phyloP scores from a whole-genome alignment of 148 eudicot genomes.

The Fagopyrum esculentum region DNA sequence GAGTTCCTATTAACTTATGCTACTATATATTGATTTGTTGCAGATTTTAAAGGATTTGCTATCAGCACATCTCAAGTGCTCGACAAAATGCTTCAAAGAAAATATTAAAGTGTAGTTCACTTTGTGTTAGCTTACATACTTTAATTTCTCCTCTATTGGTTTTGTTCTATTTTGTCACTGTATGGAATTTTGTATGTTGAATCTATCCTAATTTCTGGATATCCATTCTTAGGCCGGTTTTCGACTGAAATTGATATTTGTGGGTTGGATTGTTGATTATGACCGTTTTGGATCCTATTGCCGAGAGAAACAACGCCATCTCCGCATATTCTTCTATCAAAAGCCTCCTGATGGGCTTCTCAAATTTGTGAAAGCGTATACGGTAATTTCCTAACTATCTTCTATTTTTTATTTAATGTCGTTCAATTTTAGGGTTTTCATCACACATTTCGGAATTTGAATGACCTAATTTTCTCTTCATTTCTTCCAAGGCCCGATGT shows the following conservation, averaged over 20 bases:
- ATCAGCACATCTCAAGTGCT: no score
- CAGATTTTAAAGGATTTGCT: no score
- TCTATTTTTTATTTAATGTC: not conserved
- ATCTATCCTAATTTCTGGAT: not conserved
- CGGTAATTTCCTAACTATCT: slow-evolving; percentile 26
- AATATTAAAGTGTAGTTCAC: no score
- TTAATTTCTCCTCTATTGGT: no score
- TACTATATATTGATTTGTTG: no score
- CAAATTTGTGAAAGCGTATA: slow-evolving; percentile 65
- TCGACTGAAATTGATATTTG: not conserved
- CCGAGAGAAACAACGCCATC: slow-evolving; percentile 65
- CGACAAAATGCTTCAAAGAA: no score
- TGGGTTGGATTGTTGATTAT: slow-evolving; percentile 7
- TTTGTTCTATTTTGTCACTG: not conserved
- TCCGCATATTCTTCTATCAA: slow-evolving; percentile 62
- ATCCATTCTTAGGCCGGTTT: not conserved
- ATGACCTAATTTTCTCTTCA: not conserved
- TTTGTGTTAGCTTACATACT: no score
- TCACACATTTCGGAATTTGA: not conserved
- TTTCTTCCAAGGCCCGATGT: not conserved
- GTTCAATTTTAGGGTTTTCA: not conserved
- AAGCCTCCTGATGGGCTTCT: slow-evolving; percentile 73
- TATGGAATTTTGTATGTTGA: not conserved
- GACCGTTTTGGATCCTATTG: slow-evolving; percentile 48
- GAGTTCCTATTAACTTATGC: no score